Evolutionary conservation across 495 filamentous ascomycete genomes (phyloP).

Genomic region (Neurospora sp.): DNA sequence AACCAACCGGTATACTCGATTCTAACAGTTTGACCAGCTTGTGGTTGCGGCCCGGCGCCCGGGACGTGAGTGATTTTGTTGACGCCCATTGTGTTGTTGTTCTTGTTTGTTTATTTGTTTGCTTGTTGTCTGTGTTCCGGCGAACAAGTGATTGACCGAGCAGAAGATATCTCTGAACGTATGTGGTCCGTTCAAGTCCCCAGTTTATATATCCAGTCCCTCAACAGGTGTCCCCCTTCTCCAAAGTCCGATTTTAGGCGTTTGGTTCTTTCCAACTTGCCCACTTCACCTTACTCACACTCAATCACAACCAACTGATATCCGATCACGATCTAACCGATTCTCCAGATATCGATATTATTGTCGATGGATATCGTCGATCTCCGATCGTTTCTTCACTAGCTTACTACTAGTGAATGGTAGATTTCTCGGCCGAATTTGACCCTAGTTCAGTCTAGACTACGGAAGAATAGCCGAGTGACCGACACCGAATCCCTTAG

Average conservation of each 20-base stretch:
- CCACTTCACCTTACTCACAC: neutral
- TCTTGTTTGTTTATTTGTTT: neutral
- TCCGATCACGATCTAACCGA: neutral
- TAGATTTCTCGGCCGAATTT: neutral
- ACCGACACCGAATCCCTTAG: neutral
- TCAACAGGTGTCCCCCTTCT: neutral
- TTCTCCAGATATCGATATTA: neutral
- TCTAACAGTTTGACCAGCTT: constrained; percentile 53
- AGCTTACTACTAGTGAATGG: neutral
- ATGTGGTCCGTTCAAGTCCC: neutral
- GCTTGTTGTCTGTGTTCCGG: neutral
- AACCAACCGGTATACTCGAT: constrained; percentile 82
- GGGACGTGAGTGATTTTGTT: constrained; percentile 33
- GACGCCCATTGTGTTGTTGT: constrained; percentile 35
- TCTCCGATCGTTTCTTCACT: neutral
- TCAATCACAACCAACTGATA: neutral
- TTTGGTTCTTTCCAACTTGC: neutral
- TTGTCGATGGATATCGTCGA: neutral
- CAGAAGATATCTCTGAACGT: neutral
- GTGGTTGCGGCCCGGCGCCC: constrained; percentile 43
- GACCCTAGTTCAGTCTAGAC: neutral
- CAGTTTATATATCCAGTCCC: neutral
- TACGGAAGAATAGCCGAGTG: neutral
- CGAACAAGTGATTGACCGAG: neutral
- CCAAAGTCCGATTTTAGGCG: neutral